Evolutionary conservation across 2,329 filamentous ascomycete species (phyloP).

Genomic region (Xylaria sp.): DNA sequence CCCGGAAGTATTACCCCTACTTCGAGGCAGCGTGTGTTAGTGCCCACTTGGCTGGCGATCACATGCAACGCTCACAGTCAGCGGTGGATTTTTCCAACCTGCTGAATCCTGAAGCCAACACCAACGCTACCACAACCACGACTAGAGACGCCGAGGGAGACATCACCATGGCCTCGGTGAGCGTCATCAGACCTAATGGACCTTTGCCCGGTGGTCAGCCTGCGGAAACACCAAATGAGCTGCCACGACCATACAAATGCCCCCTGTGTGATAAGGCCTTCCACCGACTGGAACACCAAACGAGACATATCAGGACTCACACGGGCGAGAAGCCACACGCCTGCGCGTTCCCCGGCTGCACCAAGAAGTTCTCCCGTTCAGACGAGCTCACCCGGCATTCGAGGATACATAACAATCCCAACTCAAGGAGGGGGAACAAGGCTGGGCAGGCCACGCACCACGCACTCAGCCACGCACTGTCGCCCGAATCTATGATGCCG

Average conservation of each 20-base stretch:
- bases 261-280: conserved; percentile 98
- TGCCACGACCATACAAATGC: conserved; percentile 97
- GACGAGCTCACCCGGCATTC: conserved; percentile 97
- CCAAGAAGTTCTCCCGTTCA: conserved; percentile 95
- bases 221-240: conserved; percentile 72
- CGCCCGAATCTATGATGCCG: conserved; percentile 75
- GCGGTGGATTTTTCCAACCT: conserved; percentile 81
- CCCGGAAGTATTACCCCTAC: conserved; percentile 10
- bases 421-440: conserved; percentile 94
- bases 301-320: conserved; percentile 91
- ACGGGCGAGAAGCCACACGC: conserved; percentile 98
- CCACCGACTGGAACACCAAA: conserved; percentile 96
- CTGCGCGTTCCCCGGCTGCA: conserved; percentile 94
- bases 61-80: conserved; percentile 80
- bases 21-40: conserved; percentile 20
- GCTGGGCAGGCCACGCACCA: conserved; percentile 62
- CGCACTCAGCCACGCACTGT: conserved; percentile 59
- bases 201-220: conserved; percentile 71
- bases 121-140: conserved; percentile 49
- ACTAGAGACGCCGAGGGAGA: conserved; percentile 52
- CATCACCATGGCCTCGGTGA: conserved; percentile 66
- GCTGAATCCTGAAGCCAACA: conserved; percentile 69
- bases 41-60: conserved; percentile 59
- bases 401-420: conserved; percentile 98
- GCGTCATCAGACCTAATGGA: conserved; percentile 70